Evolutionary conservation across 495 filamentous ascomycete genomes (phyloP), one percentile per base, ranked within the genome.

Genomic region (Xylaria palmicola): DNA sequence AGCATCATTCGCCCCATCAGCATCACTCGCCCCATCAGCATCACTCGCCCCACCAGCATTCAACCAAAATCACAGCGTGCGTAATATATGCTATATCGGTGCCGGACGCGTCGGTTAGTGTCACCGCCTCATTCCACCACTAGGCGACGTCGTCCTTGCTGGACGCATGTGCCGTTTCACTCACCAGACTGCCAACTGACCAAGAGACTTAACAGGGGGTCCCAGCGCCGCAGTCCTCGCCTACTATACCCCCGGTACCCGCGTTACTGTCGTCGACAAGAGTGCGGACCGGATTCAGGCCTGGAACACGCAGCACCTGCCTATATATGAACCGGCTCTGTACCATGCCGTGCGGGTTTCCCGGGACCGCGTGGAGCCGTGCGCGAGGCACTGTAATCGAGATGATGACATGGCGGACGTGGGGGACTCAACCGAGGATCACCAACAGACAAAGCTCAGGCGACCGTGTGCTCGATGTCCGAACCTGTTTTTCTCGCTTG

Each of bases 151-250:
- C n/a, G n/a, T n/a, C n/a, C 12, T 40, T n/a, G 37, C 12, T 40
- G 13, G 3, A 7, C 29, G 17, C n/a, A 9, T 20, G 1, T 6
- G 37, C 1, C 2, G 29, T 32, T n/a, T 32, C 12, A 19, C 17
- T 34, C 12, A 50, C 8, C 4, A 1, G n/a, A n/a, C n/a, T 36
- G 13, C n/a, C 17, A 20, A 51, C 48, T 32, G 2, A 6, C n/a
- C 29, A 22, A 51, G 41, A 26, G 10, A 47, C 27, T 44, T 15
- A 24, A 32, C 17, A 87, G 90, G 90, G 54, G 90, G 89, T 2
- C 90, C 90, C 30, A 91, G 90, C 4, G 86, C 87, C 36, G 87
- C 89, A 22, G 80, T 93, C 32, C 86, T 91, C 39, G 90, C 90
- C 15, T 81, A 83, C 62, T 83, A 90, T 50, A 90, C 90, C 63